phyloP scores from a whole-genome alignment of 2,329 filamentous ascomycete genomes.

The Thelonectria blattea region DNA sequence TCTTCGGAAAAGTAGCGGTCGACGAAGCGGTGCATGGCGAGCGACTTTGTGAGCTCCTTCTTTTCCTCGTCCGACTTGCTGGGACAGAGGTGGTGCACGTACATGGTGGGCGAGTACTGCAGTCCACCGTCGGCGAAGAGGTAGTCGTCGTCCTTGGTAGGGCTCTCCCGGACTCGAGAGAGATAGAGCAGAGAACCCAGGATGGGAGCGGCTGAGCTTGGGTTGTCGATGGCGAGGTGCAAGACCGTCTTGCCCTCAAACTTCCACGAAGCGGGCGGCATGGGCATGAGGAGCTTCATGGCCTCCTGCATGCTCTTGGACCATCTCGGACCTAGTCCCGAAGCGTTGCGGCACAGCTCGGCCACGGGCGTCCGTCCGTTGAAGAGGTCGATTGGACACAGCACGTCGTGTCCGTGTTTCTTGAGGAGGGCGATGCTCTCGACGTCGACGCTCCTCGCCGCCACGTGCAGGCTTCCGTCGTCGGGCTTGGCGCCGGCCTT shows the following conservation, averaged over 20 bases:
- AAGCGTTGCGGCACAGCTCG: neutral
- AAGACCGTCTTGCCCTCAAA: constrained; percentile 2
- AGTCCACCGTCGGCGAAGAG: neutral
- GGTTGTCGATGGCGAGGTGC: neutral
- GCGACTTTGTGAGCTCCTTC: neutral
- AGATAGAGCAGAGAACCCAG: neutral
- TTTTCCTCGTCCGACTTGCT: neutral
- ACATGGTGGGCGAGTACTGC: neutral
- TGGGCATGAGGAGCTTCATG: neutral
- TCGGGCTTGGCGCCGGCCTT: neutral
- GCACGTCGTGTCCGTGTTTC: neutral
- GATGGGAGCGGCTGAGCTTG: neutral
- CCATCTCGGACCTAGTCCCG: neutral
- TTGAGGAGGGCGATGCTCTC: neutral
- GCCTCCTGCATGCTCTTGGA: neutral
- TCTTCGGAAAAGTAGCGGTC: neutral
- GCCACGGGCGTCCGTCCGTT: neutral
- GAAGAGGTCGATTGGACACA: neutral
- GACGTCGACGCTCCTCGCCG: neutral
- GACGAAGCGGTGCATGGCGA: neutral
- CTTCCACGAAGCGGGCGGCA: neutral
- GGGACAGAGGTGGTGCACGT: neutral
- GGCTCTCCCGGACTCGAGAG: neutral
- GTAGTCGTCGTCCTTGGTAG: neutral
- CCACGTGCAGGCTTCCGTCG: neutral